Evolutionary conservation across 176 grass and related monocot genomes (phyloP), one percentile per base, ranked within the genome.

Genomic region (Avena insularis): DNA sequence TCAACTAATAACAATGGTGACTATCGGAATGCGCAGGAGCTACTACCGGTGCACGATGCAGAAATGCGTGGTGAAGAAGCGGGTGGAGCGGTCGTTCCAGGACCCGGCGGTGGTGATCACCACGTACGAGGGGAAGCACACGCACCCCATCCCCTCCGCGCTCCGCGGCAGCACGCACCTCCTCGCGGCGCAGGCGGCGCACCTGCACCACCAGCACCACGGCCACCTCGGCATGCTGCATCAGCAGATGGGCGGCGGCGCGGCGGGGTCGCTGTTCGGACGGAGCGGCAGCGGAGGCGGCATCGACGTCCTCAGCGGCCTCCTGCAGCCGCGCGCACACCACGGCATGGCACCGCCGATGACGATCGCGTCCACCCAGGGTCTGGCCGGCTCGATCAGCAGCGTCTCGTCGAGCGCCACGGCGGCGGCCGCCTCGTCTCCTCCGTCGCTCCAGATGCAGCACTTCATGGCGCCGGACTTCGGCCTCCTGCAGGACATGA

Each of bases 1-100:
- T 67, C 63, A 33, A 35, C 17, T 31, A 8, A 29, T 31, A 8
- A 31, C 5, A 54, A 19, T 47, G 66, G 45, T 16, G 66, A 78
- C 58, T 29, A 17, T 57, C 55, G 55, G 51, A 53, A 54, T 13
- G 35, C 68, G 68, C 97, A 98, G 97, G 94, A 98, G 97, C 87
- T 98, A 98, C 82, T 96, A 98, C 79, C 89, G 97, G 60, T 98
- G 97, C 97, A 98, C 97, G 57, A 91, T 92, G 68, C 97, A 96
- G 85, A 96, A 93, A 90, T 98, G 97, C 60, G 82, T 89, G 1
- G 97, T 98, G 83, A 98, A 98, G 97, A 98, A 98, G 94, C 82
- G 92, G 83, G 92, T 98, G 80, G 97, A 98, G 90, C 89, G 97
- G 80, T 96, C 94, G 77, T 91, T 87, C 74, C 87, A 94, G 64